Evolutionary conservation across 441 rosid genomes (phyloP).

Genomic region (Croton setiger): DNA sequence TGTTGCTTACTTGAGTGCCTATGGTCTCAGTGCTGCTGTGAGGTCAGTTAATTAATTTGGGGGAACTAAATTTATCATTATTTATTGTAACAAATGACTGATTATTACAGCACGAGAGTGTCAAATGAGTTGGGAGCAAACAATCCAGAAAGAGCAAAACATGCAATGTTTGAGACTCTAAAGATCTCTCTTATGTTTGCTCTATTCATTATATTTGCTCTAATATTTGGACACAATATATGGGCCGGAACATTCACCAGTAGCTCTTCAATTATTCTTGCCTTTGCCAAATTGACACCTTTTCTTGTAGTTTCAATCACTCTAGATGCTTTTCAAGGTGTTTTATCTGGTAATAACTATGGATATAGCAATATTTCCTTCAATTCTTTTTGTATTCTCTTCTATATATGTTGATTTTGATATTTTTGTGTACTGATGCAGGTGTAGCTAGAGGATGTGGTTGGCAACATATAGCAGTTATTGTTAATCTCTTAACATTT

Average conservation of each 20-base stretch:
- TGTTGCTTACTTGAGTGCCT: conserved; percentile 52
- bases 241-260: conserved; percentile 65
- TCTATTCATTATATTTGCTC: conserved; percentile 31
- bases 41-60: conserved; percentile 33
- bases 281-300: conserved; percentile 53
- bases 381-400: neutral
- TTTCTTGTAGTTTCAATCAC: conserved; percentile 48
- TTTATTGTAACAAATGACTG: no score
- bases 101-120: conserved; percentile 56
- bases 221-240: conserved; percentile 49
- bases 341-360: conserved; percentile 51
- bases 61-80: no score
- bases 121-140: conserved; percentile 79
- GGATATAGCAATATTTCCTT: neutral
- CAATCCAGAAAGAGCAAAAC: conserved; percentile 47
- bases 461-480: conserved; percentile 40
- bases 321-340: conserved; percentile 62
- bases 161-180: conserved; percentile 52
- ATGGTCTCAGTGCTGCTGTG: conserved; percentile 66
- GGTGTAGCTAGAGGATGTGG: conserved; percentile 78
- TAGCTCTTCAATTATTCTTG: conserved; percentile 32
- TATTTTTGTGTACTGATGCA: conserved; percentile 7
- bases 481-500: conserved; percentile 25
- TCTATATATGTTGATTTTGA: no score
- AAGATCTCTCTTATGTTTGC: conserved; percentile 54